Evolutionary conservation across 2,329 filamentous ascomycete species (phyloP).

Genomic region (Apiospora marii): DNA sequence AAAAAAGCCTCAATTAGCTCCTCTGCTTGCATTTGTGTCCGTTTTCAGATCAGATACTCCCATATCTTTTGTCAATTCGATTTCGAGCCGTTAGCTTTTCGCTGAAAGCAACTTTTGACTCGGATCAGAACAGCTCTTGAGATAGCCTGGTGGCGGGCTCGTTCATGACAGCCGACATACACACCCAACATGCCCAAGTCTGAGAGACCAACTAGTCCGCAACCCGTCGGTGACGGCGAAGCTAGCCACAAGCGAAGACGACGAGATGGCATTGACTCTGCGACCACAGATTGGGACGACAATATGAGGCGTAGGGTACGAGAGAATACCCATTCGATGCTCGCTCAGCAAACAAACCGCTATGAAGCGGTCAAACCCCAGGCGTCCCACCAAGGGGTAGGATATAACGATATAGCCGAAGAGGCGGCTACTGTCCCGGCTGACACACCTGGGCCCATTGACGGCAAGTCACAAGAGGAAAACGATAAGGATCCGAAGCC

Average conservation of each 20-base stretch:
- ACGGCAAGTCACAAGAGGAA: background rate
- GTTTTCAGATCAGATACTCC: conserved; percentile 8
- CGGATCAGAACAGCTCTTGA: background rate
- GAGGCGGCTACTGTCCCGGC: background rate
- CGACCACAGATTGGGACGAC: background rate
- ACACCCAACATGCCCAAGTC: conserved; percentile 2
- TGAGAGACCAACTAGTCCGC: background rate
- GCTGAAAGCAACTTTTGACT: conserved; percentile 5
- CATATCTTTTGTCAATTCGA: background rate
- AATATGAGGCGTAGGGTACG: background rate
- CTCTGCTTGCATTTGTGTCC: conserved; percentile 8
- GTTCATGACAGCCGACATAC: background rate
- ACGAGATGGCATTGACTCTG: background rate
- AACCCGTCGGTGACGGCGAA: background rate
- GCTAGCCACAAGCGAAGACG: background rate
- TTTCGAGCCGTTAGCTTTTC: background rate
- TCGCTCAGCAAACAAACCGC: background rate
- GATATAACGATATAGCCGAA: background rate
- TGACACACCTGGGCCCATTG: background rate
- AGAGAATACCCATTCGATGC: background rate
- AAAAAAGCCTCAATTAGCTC: background rate
- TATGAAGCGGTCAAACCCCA: background rate
- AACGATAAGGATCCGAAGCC: conserved; percentile 30
- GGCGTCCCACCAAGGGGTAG: background rate
- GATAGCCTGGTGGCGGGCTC: background rate